These are phyloP conservation scores for Alternaria tenuissima DNA, from an alignment of 2,329 filamentous ascomycete genomes.

Conservation along the genomic window DNA sequence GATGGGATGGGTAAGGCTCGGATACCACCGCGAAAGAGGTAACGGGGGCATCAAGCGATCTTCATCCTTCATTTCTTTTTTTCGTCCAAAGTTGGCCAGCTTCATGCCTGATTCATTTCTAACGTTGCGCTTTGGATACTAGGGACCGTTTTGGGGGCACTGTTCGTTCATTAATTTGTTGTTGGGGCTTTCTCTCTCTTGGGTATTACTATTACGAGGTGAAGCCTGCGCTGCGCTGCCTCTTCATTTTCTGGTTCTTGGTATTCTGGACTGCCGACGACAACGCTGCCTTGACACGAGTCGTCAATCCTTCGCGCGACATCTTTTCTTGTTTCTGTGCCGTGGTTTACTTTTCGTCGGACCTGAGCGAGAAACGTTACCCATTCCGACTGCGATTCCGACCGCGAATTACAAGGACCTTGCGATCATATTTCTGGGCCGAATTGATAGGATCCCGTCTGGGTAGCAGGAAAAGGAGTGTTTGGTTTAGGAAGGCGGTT, in stretches of 20 bases:
- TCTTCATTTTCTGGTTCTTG: neutral
- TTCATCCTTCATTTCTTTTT: constrained; percentile 6
- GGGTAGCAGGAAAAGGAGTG: neutral
- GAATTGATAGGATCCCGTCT: neutral
- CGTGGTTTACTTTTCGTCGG: constrained; percentile 7
- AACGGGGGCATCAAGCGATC: neutral
- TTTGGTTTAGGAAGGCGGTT: neutral
- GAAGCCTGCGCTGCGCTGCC: neutral
- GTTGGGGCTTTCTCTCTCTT: neutral
- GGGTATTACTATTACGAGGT: neutral
- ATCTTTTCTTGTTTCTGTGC: constrained; percentile 5
- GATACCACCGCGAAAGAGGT: constrained; percentile 4
- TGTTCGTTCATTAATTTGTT: constrained; percentile 6
- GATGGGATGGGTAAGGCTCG: neutral
- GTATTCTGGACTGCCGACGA: neutral
- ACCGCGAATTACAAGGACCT: neutral
- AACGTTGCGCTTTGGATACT: constrained; percentile 5
- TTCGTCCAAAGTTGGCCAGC: neutral
- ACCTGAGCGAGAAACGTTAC: neutral
- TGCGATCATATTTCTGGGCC: neutral
- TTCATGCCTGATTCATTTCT: constrained; percentile 6
- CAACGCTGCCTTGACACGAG: neutral
- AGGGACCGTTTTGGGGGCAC: constrained; percentile 4
- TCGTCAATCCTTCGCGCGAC: neutral
- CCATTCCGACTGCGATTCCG: constrained; percentile 1